These are phyloP conservation scores for Chalciporus chontae DNA, from an alignment of 768 basidiomycete species.

Conservation along the genomic window DNA sequence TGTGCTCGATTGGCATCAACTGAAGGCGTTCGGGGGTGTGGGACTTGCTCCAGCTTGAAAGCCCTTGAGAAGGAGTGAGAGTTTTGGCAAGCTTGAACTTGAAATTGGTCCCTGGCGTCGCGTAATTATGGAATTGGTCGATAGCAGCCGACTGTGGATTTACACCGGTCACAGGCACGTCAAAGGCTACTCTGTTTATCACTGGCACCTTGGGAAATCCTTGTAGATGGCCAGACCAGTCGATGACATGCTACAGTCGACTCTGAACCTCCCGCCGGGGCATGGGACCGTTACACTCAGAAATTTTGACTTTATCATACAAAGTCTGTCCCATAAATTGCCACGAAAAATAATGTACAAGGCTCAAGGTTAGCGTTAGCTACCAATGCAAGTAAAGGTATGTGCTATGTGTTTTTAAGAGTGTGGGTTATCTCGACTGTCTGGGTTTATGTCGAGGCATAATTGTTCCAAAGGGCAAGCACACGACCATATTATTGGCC, in stretches of 20 bases:
- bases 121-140: conserved; percentile 16
- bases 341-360: too few species aligned
- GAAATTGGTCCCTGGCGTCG: conserved; percentile 16
- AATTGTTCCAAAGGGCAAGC: background rate
- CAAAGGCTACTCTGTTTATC: background rate
- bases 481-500: background rate
- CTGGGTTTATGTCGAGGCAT: background rate
- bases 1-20: conserved; percentile 21
- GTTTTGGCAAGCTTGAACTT: conserved; percentile 7
- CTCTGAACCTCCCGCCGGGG: too few species aligned
- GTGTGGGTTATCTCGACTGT: too few species aligned
- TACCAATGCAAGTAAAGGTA: too few species aligned
- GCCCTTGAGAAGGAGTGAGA: background rate
- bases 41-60: conserved; percentile 4
- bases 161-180: background rate
- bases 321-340: too few species aligned
- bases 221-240: too few species aligned
- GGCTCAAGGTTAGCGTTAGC: too few species aligned
- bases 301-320: too few species aligned
- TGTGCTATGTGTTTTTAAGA: too few species aligned
- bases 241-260: too few species aligned
- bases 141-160: background rate
- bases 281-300: too few species aligned
- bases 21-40: conserved; percentile 8
- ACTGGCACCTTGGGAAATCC: too few species aligned